Evolutionary conservation across 2,329 filamentous ascomycete species (phyloP).

Genomic region (Fusarium lateritium): DNA sequence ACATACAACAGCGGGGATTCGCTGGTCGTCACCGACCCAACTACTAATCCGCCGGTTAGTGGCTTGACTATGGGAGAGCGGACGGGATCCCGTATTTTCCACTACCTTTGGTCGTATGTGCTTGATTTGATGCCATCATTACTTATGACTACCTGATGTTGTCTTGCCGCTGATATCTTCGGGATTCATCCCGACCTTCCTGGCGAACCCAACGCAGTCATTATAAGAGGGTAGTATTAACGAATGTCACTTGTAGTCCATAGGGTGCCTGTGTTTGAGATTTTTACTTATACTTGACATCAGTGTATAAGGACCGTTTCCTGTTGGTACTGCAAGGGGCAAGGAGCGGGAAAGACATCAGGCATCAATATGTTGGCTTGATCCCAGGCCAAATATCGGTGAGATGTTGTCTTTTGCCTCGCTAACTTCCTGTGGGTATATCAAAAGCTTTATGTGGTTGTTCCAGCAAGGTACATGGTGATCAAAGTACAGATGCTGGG

Average conservation of each 20-base stretch:
- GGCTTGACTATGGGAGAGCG: conserved; percentile 41
- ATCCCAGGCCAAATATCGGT: conserved; percentile 9
- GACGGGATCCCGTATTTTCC: conserved; percentile 45
- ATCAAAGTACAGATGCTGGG: not conserved
- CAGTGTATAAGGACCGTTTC: not conserved
- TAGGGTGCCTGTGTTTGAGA: not conserved
- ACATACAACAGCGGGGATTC: conserved; percentile 44
- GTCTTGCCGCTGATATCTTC: not conserved
- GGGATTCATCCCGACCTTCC: conserved; percentile 25
- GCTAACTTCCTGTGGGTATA: not conserved
- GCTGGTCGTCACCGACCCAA: conserved; percentile 43
- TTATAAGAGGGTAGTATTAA: not conserved
- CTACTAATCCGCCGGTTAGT: conserved; percentile 41
- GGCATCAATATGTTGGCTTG: conserved; percentile 6
- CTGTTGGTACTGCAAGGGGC: not conserved
- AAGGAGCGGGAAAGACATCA: conserved; percentile 1
- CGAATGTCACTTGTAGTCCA: not conserved
- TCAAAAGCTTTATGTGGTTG: not conserved
- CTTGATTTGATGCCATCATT: not conserved
- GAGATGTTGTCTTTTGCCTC: not conserved
- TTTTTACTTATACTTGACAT: conserved; percentile 4
- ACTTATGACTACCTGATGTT: conserved; percentile 1
- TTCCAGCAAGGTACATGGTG: not conserved
- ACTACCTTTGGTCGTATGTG: conserved; percentile 44
- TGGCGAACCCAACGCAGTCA: conserved; percentile 1